Percentiles rank a stretch among this genome's conserved stretches.
These are phyloP conservation scores for Ceriops zippeliana DNA, from an alignment of 345 rosid species.

Conservation along the genomic window DNA sequence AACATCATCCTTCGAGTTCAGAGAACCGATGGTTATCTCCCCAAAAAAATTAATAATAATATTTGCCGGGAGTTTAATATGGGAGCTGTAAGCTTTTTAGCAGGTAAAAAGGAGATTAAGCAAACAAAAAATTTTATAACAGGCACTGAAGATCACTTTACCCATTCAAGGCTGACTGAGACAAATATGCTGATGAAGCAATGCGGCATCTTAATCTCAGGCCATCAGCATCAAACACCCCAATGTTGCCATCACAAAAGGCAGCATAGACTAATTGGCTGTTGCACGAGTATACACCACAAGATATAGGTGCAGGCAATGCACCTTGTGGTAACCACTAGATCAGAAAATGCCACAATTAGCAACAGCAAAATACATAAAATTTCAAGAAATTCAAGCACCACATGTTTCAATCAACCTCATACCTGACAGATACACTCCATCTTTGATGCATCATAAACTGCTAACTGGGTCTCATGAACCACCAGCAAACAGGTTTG, in stretches of 20 bases:
- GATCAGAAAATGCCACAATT: slow-evolving; percentile 4
- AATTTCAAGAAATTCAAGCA: background rate
- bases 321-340: slow-evolving; percentile 85
- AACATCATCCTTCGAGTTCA: background rate
- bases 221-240: slow-evolving; percentile 70
- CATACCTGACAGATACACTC: slow-evolving; percentile 65
- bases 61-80: background rate
- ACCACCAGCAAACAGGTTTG: slow-evolving; percentile 69
- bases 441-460: slow-evolving; percentile 82
- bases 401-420: background rate
- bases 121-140: background rate
- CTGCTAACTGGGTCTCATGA: slow-evolving; percentile 78
- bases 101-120: background rate
- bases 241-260: slow-evolving; percentile 67
- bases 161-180: slow-evolving; percentile 1
- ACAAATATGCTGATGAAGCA: slow-evolving; percentile 57
- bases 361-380: background rate
- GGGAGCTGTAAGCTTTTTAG: background rate
- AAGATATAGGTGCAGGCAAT: slow-evolving; percentile 64
- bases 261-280: slow-evolving; percentile 71
- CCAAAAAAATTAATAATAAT: too few species aligned
- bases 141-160: background rate
- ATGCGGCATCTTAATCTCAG: slow-evolving; percentile 70
- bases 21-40: background rate
- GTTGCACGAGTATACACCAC: slow-evolving; percentile 71